Evolutionary conservation across 345 rosid species (phyloP).

Genomic region (Pugionium dolabratum): DNA sequence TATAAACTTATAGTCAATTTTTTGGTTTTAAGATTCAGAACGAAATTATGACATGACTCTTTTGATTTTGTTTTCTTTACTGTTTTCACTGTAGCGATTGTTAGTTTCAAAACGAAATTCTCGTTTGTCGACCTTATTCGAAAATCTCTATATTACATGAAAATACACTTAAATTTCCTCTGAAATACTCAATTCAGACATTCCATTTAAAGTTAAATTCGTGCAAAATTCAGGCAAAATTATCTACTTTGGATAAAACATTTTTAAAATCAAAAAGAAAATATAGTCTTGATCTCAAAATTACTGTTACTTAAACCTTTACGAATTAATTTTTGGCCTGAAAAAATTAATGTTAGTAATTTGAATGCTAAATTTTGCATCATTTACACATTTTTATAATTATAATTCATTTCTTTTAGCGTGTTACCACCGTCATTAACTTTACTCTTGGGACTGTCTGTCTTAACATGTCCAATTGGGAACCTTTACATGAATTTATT

Average conservation of each 20-base stretch:
- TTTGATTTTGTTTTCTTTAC: not conserved
- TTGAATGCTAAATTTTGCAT: no score
- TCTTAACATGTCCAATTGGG: conserved; percentile 15
- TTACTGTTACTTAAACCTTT: no score
- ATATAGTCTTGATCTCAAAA: no score
- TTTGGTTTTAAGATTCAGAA: no score
- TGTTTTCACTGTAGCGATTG: conserved; percentile 9
- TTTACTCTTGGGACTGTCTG: conserved; percentile 1
- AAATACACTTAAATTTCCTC: not conserved
- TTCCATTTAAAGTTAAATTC: not conserved
- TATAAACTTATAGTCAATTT: no score
- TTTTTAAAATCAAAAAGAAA: no score
- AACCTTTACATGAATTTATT: conserved; percentile 17
- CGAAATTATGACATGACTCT: not conserved
- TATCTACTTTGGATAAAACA: no score
- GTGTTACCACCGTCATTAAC: conserved; percentile 6
- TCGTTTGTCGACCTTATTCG: not conserved
- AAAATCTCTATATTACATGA: not conserved
- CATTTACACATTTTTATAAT: no score
- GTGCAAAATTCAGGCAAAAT: no score
- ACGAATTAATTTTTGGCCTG: no score
- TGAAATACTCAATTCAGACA: not conserved
- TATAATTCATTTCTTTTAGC: not conserved
- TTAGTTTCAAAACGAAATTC: conserved; percentile 14
- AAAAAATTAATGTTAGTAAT: no score